Percentiles rank a stretch among this genome's conserved stretches.
Evolutionary conservation across 306 rosid genomes (phyloP).

Genomic region (Begonia peltatifolia): DNA sequence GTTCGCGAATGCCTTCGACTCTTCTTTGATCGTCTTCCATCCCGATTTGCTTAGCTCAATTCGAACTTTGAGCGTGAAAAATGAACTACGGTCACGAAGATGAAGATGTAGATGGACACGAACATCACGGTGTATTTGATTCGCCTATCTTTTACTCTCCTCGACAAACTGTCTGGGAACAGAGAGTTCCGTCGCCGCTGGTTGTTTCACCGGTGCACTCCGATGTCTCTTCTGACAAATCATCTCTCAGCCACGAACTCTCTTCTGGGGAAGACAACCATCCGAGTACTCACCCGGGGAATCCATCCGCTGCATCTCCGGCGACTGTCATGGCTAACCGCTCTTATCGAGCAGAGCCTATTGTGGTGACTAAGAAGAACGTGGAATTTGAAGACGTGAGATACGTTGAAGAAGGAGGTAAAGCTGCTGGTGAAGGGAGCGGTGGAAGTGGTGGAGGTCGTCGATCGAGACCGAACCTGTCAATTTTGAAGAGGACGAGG

Average conservation of each 20-base stretch:
- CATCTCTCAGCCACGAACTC: slow-evolving; percentile 12
- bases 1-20: too few relatives aligned
- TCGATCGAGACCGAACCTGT: slow-evolving; percentile 27
- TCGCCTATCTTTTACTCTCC: not conserved
- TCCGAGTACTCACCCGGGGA: slow-evolving; percentile 11
- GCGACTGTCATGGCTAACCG: slow-evolving; percentile 19
- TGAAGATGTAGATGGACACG: too few relatives aligned
- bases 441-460: slow-evolving; percentile 16
- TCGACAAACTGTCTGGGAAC: slow-evolving; percentile 15
- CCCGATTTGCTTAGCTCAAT: too few relatives aligned
- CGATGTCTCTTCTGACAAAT: slow-evolving; percentile 22
- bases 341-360: slow-evolving; percentile 27
- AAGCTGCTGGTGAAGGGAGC: slow-evolving; percentile 4
- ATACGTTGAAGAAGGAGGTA: slow-evolving; percentile 6
- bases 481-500: slow-evolving; percentile 18
- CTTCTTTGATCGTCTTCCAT: too few relatives aligned
- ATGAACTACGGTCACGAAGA: too few relatives aligned
- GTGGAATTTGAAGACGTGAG: slow-evolving; percentile 16
- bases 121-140: too few relatives aligned
- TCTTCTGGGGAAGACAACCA: slow-evolving; percentile 9
- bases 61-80: too few relatives aligned
- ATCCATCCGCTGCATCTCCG: slow-evolving; percentile 15
- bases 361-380: slow-evolving; percentile 35
- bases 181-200: slow-evolving; percentile 33
- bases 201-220: slow-evolving; percentile 22